Evolutionary conservation across 2,329 filamentous ascomycete species (phyloP).

Genomic region (Orbilia blumenaviensis): DNA sequence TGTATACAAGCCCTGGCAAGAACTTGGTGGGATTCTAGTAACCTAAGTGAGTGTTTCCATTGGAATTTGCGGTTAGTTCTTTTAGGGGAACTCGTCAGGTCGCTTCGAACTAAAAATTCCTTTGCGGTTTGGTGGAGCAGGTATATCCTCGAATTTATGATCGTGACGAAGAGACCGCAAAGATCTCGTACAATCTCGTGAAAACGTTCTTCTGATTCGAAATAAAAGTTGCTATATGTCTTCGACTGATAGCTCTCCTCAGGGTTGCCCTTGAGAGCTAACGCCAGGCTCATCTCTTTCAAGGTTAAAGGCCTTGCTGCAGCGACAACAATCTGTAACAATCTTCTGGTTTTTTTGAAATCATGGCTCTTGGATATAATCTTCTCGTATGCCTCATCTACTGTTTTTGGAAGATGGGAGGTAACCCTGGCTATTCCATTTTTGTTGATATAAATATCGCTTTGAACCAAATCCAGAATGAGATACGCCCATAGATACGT

Average conservation of each 20-base stretch:
- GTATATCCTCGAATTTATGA: conserved; percentile 35
- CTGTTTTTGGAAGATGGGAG: neutral
- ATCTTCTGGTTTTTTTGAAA: neutral
- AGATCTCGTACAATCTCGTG: conserved; percentile 5
- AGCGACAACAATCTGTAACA: conserved; percentile 53
- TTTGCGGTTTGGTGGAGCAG: conserved; percentile 42
- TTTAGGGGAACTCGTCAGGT: too few relatives aligned
- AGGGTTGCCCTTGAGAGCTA: neutral
- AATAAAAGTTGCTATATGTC: neutral
- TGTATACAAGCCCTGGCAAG: conserved; percentile 4
- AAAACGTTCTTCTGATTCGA: conserved; percentile 14
- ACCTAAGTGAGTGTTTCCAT: conserved; percentile 15
- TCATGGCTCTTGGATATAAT: conserved; percentile 18
- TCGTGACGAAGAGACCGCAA: conserved; percentile 39
- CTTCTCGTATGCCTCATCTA: conserved; percentile 18
- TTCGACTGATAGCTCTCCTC: neutral
- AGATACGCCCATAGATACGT: conserved; percentile 34
- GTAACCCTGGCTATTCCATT: neutral
- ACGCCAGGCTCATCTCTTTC: conserved; percentile 24
- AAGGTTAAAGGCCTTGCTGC: conserved; percentile 4
- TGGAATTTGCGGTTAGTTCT: neutral
- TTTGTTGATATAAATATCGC: neutral
- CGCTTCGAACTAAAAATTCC: conserved; percentile 30
- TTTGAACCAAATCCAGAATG: conserved; percentile 30
- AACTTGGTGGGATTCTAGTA: conserved; percentile 4